phyloP scores from a whole-genome alignment of 1,284 basidiomycete genomes.

The Ustilago cynodontis region DNA sequence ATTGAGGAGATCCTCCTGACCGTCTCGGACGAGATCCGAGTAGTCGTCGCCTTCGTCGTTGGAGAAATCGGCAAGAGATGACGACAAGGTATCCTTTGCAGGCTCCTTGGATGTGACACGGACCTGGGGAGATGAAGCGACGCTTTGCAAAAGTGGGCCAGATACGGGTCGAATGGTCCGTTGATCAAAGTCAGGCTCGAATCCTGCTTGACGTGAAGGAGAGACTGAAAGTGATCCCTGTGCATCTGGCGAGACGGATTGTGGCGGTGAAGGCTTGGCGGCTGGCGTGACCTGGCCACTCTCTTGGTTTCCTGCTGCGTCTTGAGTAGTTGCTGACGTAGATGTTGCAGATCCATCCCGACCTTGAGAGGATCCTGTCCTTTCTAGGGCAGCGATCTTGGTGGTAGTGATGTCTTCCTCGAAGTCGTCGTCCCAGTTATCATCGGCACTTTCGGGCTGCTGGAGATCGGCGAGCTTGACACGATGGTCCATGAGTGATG shows the following conservation, averaged over 20 bases:
- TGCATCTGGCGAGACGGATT: not conserved
- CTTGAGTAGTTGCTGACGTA: not conserved
- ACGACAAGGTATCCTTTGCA: slow-evolving; percentile 2
- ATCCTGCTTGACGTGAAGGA: slow-evolving; percentile 15
- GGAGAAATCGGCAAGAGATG: slow-evolving; percentile 25
- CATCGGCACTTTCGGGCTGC: slow-evolving; percentile 76
- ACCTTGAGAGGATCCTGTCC: slow-evolving; percentile 19
- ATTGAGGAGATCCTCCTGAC: slow-evolving; percentile 51
- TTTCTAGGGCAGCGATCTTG: slow-evolving; percentile 79
- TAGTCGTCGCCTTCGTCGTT: slow-evolving; percentile 73
- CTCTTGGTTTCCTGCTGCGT: not conserved
- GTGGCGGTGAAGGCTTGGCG: not conserved
- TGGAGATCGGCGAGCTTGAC: slow-evolving; percentile 72
- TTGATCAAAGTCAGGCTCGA: slow-evolving; percentile 67
- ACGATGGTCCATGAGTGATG: slow-evolving; percentile 55
- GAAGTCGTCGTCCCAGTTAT: slow-evolving; percentile 98
- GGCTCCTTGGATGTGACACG: slow-evolving; percentile 10
- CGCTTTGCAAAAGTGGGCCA: slow-evolving; percentile 31
- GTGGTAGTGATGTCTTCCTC: slow-evolving; percentile 89
- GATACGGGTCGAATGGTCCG: slow-evolving; percentile 70
- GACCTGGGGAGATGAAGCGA: slow-evolving; percentile 38
- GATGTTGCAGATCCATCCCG: slow-evolving; percentile 10
- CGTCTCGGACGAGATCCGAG: slow-evolving; percentile 59
- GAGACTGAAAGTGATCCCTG: slow-evolving; percentile 8
- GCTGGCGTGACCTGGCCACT: not conserved